Evolutionary conservation across 768 basidiomycete species (phyloP).

Genomic region (Solioccasus polychromus): DNA sequence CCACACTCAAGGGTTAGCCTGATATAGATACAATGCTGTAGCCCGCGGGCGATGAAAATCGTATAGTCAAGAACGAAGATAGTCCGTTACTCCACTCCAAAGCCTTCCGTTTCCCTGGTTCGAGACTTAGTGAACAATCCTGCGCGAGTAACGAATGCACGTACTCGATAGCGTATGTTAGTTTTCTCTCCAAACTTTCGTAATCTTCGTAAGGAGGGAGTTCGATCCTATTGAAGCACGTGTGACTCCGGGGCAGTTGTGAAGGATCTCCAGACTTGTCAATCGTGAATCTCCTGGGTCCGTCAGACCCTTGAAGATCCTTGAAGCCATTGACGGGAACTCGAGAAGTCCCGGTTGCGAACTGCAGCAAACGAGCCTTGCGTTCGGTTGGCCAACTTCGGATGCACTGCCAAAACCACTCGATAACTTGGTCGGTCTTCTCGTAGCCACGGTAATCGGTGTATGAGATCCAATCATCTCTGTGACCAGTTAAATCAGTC

Average conservation of each 20-base stretch:
- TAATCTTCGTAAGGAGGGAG: conserved; percentile 88
- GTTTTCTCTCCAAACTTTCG: conserved; percentile 80
- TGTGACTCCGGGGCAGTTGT: conserved; percentile 86
- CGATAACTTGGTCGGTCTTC: conserved; percentile 83
- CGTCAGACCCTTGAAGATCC: conserved; percentile 91
- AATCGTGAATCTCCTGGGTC: conserved; percentile 89
- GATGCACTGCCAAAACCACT: conserved; percentile 96
- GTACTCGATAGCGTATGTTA: conserved; percentile 81
- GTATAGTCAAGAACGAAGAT: conserved; percentile 7
- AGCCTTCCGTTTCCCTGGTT: conserved; percentile 73
- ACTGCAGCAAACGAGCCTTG: conserved; percentile 83
- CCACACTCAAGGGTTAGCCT: conserved; percentile 2
- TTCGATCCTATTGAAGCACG: conserved; percentile 90
- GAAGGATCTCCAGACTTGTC: conserved; percentile 91
- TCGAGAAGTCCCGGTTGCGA: conserved; percentile 83
- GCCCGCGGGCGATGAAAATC: conserved; percentile 1
- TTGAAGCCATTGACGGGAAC: conserved; percentile 93
- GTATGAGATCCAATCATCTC: conserved; percentile 91
- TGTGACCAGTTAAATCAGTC: conserved; percentile 21
- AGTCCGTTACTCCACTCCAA: conserved; percentile 52
- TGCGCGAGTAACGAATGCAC: conserved; percentile 26
- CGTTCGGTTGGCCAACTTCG: conserved; percentile 88
- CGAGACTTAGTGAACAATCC: conserved; percentile 5
- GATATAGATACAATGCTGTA: conserved; percentile 15
- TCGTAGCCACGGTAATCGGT: conserved; percentile 90